These are phyloP conservation scores for Sordariomycetes sp. DNA, from an alignment of 2,329 filamentous ascomycete species.

Conservation along the genomic window DNA sequence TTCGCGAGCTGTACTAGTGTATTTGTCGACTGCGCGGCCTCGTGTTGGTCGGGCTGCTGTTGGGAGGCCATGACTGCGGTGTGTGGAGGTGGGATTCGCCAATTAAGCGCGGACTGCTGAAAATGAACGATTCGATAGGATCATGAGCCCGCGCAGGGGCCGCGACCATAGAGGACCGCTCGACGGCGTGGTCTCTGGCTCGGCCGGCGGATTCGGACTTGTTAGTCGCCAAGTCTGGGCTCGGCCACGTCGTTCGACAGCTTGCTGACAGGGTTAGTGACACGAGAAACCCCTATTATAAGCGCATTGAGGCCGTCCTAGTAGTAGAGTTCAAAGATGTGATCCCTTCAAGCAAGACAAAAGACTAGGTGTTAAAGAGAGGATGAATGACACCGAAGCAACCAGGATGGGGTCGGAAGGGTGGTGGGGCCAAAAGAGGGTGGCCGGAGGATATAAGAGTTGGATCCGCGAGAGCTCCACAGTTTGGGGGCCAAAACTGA, in stretches of 20 bases:
- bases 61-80: background rate
- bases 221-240: background rate
- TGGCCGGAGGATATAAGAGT: background rate
- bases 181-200: background rate
- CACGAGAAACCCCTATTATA: background rate
- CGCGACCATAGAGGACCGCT: background rate
- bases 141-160: background rate
- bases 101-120: background rate
- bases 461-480: background rate
- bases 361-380: background rate
- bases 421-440: background rate
- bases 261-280: background rate
- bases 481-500: slow-evolving; percentile 1
- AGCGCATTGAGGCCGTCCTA: background rate
- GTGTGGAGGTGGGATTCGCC: background rate
- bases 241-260: background rate
- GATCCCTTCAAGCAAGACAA: background rate
- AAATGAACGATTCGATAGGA: background rate
- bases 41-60: background rate
- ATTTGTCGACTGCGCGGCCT: background rate
- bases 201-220: background rate
- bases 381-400: background rate
- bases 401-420: background rate
- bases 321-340: background rate
- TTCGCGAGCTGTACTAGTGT: slow-evolving; percentile 22